Conservation (phyloP, 2,329 filamentous ascomycete genomes). For the Bipolaris gigantea region DNA sequence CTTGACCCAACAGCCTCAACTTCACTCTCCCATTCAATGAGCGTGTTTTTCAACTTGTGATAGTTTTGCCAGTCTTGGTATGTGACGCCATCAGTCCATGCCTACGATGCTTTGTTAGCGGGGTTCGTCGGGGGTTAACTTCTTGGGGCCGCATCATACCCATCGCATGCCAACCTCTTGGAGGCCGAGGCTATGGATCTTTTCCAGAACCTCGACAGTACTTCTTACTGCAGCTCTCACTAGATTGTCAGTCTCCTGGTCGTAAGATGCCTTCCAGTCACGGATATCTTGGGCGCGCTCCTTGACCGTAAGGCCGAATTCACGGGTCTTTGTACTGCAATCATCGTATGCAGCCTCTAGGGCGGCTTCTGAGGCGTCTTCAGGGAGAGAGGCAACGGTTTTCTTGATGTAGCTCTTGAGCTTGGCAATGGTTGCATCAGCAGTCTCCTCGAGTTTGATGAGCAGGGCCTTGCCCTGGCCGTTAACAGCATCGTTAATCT, state of each 20-base stretch:
- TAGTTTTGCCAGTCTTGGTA: slow-evolving; percentile 98
- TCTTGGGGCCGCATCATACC: slow-evolving; percentile 39
- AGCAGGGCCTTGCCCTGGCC: slow-evolving; percentile 68
- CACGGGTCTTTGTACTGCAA: slow-evolving; percentile 61
- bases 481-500: slow-evolving; percentile 67
- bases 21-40: slow-evolving; percentile 82
- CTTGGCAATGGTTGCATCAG: slow-evolving; percentile 63
- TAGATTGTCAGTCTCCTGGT: slow-evolving; percentile 67
- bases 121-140: background rate
- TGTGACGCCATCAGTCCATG: slow-evolving; percentile 91
- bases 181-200: slow-evolving; percentile 79
- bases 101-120: slow-evolving; percentile 40
- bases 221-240: slow-evolving; percentile 74
- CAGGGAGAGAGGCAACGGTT: slow-evolving; percentile 58
- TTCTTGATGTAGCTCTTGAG: slow-evolving; percentile 69
- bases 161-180: slow-evolving; percentile 91
- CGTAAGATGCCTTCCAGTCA: slow-evolving; percentile 73
- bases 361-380: slow-evolving; percentile 58
- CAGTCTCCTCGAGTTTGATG: slow-evolving; percentile 67
- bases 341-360: slow-evolving; percentile 57
- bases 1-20: slow-evolving; percentile 74
- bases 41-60: slow-evolving; percentile 79
- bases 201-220: slow-evolving; percentile 79
- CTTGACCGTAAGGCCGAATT: slow-evolving; percentile 73
- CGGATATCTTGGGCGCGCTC: slow-evolving; percentile 75